Conservation (phyloP, 495 filamentous ascomycete species). For the Xeromyces bisporus region DNA sequence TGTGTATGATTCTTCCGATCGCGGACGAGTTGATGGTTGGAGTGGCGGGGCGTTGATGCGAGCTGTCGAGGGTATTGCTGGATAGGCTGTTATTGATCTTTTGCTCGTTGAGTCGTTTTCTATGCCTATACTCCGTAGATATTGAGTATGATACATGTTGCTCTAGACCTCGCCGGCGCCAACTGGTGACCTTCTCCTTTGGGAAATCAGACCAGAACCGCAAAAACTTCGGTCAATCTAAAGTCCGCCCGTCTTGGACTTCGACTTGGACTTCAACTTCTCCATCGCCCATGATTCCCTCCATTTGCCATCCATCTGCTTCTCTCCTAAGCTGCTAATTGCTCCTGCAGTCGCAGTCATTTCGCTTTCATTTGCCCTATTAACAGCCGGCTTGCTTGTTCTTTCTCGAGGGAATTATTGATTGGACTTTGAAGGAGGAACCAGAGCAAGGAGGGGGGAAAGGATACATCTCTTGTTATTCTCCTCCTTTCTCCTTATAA, state of each 20-base stretch:
- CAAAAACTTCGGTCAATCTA: background rate
- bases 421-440: too few relatives aligned
- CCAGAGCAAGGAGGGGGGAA: too few relatives aligned
- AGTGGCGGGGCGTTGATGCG: conserved; percentile 32
- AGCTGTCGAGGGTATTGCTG: conserved; percentile 14
- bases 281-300: too few relatives aligned
- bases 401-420: too few relatives aligned
- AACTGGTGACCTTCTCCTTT: background rate
- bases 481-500: too few relatives aligned
- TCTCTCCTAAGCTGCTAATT: too few relatives aligned
- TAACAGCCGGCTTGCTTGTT: too few relatives aligned
- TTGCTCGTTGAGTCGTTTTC: background rate
- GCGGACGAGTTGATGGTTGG: conserved; percentile 49
- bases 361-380: too few relatives aligned
- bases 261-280: background rate
- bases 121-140: background rate
- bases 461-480: too few relatives aligned
- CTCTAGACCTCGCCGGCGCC: too few relatives aligned
- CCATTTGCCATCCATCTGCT: too few relatives aligned
- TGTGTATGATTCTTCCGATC: conserved; percentile 56
- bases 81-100: conserved; percentile 1
- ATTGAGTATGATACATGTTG: background rate
- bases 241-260: background rate
- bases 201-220: background rate
- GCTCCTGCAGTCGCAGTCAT: too few relatives aligned